Base-by-base conservation (phyloP, 371 early-diverging fungal species). In the Polyrhizophydium stewartii region DNA sequence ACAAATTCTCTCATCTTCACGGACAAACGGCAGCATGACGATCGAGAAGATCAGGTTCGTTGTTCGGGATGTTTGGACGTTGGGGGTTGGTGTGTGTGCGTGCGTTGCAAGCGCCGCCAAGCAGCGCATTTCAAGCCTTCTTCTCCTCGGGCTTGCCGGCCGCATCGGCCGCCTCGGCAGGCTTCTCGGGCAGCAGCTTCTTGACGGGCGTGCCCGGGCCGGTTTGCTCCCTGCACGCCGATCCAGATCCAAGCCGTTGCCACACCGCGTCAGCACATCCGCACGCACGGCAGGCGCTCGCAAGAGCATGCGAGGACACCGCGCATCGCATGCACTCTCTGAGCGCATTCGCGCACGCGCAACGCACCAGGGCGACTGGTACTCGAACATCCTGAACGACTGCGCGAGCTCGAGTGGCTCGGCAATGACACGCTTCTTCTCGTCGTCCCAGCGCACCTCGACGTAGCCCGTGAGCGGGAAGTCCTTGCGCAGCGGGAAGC, bases 401-500 rank as follows among this genome's bases (percentile, higher is more conserved):
- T 35, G 35, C 13, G 35, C 35, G 13, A 35, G 35, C 35, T 35
- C 35, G 35, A 35, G 35, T 13, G 35, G 35, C 35, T 35, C 35
- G 35, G 35, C 35, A 35, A 35, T 35, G 35, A 35, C 35, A 13
- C 35, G 35, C 35, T 35, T 35, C 35, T 35, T 35, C 35, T 35
- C 35, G 35, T 35, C 35, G 35, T 35, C 35, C 7, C 13, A 35
- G 35, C 35, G 35, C 35, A 35, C 35, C 35, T 35, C 35, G 35
- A 35, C 35, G 35, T 35, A 35, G 35, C 35, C 35, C 35, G 35
- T 35, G 7, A 35, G 35, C 3, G 98, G 98, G 85, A 98, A 97
- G 70, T 98, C 98, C 84, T 98, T 98, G 69, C 98, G 84, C 67
- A 98, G 70, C 53, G 98, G 97, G 76, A 97, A 89, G 19, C 98